Evolutionary conservation across 441 rosid species (phyloP).

Genomic region (Pelargonium myrrhifolium): DNA sequence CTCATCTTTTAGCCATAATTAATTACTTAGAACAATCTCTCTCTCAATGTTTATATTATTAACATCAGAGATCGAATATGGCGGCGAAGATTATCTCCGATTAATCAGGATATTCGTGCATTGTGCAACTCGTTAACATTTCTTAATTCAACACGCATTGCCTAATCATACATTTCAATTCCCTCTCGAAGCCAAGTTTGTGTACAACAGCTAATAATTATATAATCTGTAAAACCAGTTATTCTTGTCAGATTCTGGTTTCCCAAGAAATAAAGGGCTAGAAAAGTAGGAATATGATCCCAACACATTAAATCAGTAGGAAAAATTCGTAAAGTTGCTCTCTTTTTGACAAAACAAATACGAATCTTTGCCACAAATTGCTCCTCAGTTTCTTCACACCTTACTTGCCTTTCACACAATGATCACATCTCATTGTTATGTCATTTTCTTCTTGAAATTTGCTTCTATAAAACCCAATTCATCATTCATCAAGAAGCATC

Average conservation of each 20-base stretch:
- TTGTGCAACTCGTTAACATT: neutral
- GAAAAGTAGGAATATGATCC: neutral
- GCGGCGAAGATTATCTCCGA: neutral
- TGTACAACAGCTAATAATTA: neutral
- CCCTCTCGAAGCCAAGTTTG: neutral
- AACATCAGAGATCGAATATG: neutral
- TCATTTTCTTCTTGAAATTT: too few species aligned
- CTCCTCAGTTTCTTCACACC: neutral
- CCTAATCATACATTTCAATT: neutral
- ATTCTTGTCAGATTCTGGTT: neutral
- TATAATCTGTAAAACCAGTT: neutral
- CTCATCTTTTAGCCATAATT: neutral
- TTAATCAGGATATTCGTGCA: neutral
- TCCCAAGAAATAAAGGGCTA: neutral
- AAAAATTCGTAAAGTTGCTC: neutral
- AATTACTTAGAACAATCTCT: neutral
- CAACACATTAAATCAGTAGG: neutral
- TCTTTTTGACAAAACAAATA: neutral
- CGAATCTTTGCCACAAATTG: neutral
- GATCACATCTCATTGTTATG: too few species aligned
- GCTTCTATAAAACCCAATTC: neutral
- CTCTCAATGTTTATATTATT: neutral
- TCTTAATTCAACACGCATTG: neutral
- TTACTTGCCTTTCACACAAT: conserved; percentile 3
- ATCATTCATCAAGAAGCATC: neutral